Conservation (phyloP, 768 basidiomycete genomes). For the Fomitopsis pulvina region DNA sequence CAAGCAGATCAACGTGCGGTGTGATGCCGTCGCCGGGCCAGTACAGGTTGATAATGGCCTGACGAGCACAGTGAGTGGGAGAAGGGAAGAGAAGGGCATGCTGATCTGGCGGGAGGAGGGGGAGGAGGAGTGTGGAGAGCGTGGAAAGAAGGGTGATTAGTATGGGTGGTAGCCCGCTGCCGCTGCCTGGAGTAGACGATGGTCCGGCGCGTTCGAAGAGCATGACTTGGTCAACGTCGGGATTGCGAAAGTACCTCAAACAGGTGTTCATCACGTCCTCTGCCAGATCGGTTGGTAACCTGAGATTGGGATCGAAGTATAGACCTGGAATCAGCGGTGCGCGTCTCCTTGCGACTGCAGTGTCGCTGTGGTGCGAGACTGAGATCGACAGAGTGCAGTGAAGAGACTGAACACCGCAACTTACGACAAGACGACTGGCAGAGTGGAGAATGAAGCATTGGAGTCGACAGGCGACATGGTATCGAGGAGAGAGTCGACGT, state of each 20-base stretch:
- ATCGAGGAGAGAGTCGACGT: constrained; percentile 1
- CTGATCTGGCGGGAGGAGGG: constrained; percentile 41
- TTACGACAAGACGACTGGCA: too few relatives aligned
- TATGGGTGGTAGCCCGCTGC: constrained; percentile 47
- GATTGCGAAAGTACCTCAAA: constrained; percentile 49
- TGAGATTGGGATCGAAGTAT: constrained; percentile 47
- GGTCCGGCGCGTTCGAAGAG: constrained; percentile 54
- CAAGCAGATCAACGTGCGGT: constrained; percentile 80
- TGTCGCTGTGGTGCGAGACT: neutral
- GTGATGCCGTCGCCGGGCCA: constrained; percentile 84
- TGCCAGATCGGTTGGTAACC: constrained; percentile 45
- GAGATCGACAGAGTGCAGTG: too few relatives aligned
- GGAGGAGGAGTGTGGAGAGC: constrained; percentile 42
- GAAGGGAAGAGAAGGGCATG: constrained; percentile 58
- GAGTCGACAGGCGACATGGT: neutral
- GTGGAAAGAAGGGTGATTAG: constrained; percentile 46
- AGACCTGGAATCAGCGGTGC: constrained; percentile 61
- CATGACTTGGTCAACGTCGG: constrained; percentile 75
- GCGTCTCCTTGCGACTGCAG: constrained; percentile 24
- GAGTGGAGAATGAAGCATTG: too few relatives aligned
- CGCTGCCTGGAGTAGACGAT: constrained; percentile 3
- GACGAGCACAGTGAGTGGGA: constrained; percentile 47
- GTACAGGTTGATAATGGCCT: constrained; percentile 90
- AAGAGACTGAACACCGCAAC: too few relatives aligned
- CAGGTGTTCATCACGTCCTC: constrained; percentile 44